These are phyloP conservation scores for Bromus sterilis DNA, from an alignment of 176 grass and related monocot genomes.

Conservation along the genomic window DNA sequence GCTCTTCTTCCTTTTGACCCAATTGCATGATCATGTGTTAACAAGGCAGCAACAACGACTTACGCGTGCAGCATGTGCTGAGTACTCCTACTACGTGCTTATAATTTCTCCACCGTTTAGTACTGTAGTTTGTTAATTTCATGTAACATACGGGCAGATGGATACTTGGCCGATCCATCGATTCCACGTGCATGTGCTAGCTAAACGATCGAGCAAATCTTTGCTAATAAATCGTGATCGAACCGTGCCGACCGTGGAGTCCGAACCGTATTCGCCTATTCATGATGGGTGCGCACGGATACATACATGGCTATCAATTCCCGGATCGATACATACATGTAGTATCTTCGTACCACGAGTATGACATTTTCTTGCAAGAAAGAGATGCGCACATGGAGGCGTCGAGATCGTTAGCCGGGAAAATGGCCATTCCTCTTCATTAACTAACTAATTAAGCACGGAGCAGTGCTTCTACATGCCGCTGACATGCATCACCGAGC, in stretches of 20 bases:
- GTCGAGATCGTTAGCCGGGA: neutral
- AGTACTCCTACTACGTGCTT: neutral
- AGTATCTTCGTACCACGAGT: neutral
- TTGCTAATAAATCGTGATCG: neutral
- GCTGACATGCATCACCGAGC: neutral
- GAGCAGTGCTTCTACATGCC: neutral
- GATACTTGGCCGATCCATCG: neutral
- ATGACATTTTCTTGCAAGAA: neutral
- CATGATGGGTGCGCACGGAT: neutral
- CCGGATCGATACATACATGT: neutral
- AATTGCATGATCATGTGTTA: no score
- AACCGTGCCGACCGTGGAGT: neutral
- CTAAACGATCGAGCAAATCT: neutral
- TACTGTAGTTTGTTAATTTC: neutral
- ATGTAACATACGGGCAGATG: neutral
- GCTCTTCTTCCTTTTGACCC: neutral
- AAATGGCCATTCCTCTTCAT: neutral
- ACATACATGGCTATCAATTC: neutral
- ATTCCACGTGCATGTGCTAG: neutral
- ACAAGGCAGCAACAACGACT: neutral
- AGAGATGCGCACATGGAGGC: constrained; percentile 2
- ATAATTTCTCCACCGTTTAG: neutral
- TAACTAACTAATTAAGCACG: neutral
- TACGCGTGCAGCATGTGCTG: neutral
- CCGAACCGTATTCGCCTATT: neutral